Conservation (phyloP, 2,329 filamentous ascomycete species). For the Alternaria sp. region DNA sequence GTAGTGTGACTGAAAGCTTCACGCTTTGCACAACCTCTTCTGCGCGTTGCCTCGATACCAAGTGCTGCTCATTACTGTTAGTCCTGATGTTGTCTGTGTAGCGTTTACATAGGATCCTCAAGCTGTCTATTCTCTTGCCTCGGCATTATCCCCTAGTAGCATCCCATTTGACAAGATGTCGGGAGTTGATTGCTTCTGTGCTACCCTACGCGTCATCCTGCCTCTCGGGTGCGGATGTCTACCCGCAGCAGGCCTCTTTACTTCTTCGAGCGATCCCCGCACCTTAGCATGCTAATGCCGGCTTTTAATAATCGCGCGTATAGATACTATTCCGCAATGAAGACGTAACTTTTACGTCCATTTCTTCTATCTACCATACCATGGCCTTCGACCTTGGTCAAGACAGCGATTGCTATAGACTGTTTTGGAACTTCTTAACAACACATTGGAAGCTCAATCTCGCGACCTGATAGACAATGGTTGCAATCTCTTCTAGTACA, state of each 20-base stretch:
- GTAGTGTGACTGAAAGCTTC: slow-evolving; percentile 20
- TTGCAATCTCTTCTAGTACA: neutral
- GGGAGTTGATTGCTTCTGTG: neutral
- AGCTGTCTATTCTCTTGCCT: neutral
- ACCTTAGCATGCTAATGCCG: slow-evolving; percentile 9
- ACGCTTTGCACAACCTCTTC: slow-evolving; percentile 24
- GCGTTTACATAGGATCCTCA: neutral
- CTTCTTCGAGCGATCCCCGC: slow-evolving; percentile 21
- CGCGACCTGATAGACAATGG: neutral
- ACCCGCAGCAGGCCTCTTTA: slow-evolving; percentile 11
- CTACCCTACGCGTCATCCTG: slow-evolving; percentile 13
- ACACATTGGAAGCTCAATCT: neutral
- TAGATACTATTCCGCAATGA: neutral
- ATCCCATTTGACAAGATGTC: neutral
- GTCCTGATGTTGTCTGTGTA: neutral
- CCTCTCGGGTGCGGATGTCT: slow-evolving; percentile 13
- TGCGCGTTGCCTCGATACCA: slow-evolving; percentile 12
- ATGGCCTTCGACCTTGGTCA: neutral
- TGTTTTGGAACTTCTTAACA: neutral
- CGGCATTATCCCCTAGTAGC: neutral
- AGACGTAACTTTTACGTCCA: neutral
- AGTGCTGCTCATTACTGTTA: neutral
- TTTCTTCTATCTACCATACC: neutral
- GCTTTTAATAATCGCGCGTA: neutral
- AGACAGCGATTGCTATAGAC: neutral